A percentile compares a stretch with the other conserved stretches of the same genome.
phyloP scores from a whole-genome alignment of 1,284 basidiomycete genomes.

The Apiotrichum brassicae region DNA sequence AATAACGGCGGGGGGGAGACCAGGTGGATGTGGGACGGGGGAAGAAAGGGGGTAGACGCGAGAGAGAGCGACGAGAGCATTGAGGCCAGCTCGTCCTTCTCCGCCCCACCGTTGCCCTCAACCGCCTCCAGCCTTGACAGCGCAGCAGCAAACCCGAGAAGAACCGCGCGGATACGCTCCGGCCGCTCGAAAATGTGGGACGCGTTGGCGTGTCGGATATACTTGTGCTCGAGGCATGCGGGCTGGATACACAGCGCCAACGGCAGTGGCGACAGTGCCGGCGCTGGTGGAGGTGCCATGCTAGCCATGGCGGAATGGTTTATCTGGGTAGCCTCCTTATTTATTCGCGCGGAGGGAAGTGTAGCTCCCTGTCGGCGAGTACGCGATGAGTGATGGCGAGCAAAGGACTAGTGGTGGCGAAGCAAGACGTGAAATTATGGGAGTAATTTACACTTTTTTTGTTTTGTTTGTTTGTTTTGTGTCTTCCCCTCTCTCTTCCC shows the following conservation, averaged over 20 bases:
- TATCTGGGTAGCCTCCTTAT: too few species aligned
- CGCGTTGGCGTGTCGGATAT: slow-evolving; percentile 65
- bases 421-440: too few species aligned
- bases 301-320: too few species aligned
- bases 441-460: neutral
- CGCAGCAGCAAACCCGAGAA: slow-evolving; percentile 69
- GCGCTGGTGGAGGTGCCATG: neutral
- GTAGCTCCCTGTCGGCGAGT: too few species aligned
- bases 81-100: slow-evolving; percentile 21
- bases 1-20: slow-evolving; percentile 25
- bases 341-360: too few species aligned
- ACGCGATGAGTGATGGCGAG: too few species aligned
- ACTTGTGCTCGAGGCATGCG: slow-evolving; percentile 56
- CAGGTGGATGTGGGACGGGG: slow-evolving; percentile 23
- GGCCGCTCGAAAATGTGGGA: slow-evolving; percentile 79
- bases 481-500: neutral
- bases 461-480: slow-evolving; percentile 3
- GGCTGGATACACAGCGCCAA: slow-evolving; percentile 47
- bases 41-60: slow-evolving; percentile 8
- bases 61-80: slow-evolving; percentile 34
- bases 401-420: too few species aligned
- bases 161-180: slow-evolving; percentile 75
- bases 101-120: slow-evolving; percentile 4
- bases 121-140: slow-evolving; percentile 61
- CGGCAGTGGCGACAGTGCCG: slow-evolving; percentile 7